Conservation (phyloP, 176 grass and related monocot genomes). For the Poa pratensis region DNA sequence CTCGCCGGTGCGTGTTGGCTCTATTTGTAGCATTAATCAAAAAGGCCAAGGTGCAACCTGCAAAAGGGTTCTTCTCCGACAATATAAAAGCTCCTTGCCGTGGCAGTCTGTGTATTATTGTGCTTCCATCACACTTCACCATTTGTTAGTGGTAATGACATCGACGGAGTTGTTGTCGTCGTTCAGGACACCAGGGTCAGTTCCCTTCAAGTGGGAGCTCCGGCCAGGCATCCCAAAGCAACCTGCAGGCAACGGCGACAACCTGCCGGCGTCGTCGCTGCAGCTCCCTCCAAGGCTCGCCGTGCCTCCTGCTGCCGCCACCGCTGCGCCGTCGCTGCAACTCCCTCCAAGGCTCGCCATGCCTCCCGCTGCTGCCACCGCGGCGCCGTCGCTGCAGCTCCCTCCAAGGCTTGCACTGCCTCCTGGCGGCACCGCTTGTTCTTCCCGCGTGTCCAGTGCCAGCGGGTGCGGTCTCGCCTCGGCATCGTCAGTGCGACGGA, state of each 20-base stretch:
- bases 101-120: background rate
- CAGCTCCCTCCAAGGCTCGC: slow-evolving; percentile 17
- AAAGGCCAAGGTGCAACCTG: background rate
- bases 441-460: background rate
- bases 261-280: background rate
- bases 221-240: slow-evolving; percentile 53
- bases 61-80: background rate
- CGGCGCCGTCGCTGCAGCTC: background rate
- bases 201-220: slow-evolving; percentile 58
- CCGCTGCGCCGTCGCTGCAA: background rate
- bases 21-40: background rate
- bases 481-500: background rate
- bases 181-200: slow-evolving; percentile 40
- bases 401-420: slow-evolving; percentile 29
- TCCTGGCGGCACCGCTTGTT: background rate
- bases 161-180: slow-evolving; percentile 23
- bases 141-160: background rate
- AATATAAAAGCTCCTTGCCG: background rate
- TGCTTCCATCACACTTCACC: background rate
- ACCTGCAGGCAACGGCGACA: background rate
- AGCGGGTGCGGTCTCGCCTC: background rate
- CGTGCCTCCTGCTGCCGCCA: slow-evolving; percentile 19
- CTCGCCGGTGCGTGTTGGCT: background rate
- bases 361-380: background rate
- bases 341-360: slow-evolving; percentile 21